Evolutionary conservation across 2,329 filamentous ascomycete species (phyloP), one percentile per base, ranked within the genome.

Genomic region (Fusarium sp.): DNA sequence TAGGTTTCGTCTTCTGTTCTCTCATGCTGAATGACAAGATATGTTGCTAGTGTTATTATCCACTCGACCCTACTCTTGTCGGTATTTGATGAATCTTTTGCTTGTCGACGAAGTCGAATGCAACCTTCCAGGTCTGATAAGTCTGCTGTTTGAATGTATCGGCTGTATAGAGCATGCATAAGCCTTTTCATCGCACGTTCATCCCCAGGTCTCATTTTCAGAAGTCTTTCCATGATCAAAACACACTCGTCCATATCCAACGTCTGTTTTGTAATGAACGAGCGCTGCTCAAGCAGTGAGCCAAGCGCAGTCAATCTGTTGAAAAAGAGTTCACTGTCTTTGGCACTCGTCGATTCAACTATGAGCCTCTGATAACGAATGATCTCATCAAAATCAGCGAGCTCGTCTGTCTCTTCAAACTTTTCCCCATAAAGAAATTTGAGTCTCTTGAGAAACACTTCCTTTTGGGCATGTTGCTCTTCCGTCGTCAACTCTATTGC

Each of bases 221-320:
- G 3, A 0, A 19, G 6, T 3, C n/a, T 3, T 14, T 6, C 16
- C 1, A 23, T 14, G 4, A 31, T 8, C 31, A 39, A 12, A 7
- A 57, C 28, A 25, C 44, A 25, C 31, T 57, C 16, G 2, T 51
- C 14, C 0, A 41, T 7, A 16, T 57, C 16, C 2, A 19, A 16
- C 1, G 41, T 6, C 3, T 51, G 0, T 4, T 19, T n/a, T 1
- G 25, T 41, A 0, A 31, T 9, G 0, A 11, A 5, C 1, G 45
- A 16, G 3, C 54, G 26, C 4, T 13, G 6, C 12, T 31, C 3
- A 4, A 57, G 31, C 9, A 28, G 34, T 3, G 1, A 4, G 1
- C 9, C 54, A 13, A 57, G 11, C 19, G 18, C 31, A 31, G 10
- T 1, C 12, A 57, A 6, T 21, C 31, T 25, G 2, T 1, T 25